These are phyloP conservation scores for Trypanosoma melophagium DNA, from an alignment of 208 protist genomes.

Conservation along the genomic window DNA sequence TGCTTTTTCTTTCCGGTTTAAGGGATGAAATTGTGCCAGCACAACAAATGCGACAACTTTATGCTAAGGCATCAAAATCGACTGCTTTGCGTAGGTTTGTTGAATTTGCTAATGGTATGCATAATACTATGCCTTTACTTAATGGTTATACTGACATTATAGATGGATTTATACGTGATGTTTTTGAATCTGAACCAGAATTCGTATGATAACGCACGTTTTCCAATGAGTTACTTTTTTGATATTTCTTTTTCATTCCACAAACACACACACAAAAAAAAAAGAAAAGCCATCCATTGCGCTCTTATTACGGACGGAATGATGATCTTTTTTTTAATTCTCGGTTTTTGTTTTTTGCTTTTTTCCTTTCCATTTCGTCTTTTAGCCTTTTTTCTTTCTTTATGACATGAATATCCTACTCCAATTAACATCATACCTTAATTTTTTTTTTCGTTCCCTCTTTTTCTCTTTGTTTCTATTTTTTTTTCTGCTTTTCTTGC, in stretches of 20 bases:
- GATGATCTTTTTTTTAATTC: too few species aligned
- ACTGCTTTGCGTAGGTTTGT: constrained; percentile 46
- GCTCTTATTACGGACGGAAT: too few species aligned
- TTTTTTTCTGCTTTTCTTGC: neutral
- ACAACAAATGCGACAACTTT: constrained; percentile 74
- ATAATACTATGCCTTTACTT: constrained; percentile 65
- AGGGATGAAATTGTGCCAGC: constrained; percentile 88
- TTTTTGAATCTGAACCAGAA: constrained; percentile 9
- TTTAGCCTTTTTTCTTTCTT: too few species aligned
- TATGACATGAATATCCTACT: too few species aligned
- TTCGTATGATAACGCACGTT: constrained; percentile 12
- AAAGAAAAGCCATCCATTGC: too few species aligned
- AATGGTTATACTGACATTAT: constrained; percentile 64
- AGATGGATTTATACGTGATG: constrained; percentile 52
- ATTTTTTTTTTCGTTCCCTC: too few species aligned
- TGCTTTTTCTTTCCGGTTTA: constrained; percentile 81
- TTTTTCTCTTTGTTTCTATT: neutral
- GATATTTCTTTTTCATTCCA: constrained; percentile 6
- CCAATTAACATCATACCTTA: too few species aligned
- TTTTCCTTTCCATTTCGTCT: too few species aligned
- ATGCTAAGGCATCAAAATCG: constrained; percentile 36
- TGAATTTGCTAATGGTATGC: constrained; percentile 64
- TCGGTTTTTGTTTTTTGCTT: too few species aligned
- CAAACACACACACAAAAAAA: neutral
- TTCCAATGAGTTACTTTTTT: constrained; percentile 1